Base-by-base conservation (phyloP, 2,329 filamentous ascomycete species). In the Xylaria sp. region DNA sequence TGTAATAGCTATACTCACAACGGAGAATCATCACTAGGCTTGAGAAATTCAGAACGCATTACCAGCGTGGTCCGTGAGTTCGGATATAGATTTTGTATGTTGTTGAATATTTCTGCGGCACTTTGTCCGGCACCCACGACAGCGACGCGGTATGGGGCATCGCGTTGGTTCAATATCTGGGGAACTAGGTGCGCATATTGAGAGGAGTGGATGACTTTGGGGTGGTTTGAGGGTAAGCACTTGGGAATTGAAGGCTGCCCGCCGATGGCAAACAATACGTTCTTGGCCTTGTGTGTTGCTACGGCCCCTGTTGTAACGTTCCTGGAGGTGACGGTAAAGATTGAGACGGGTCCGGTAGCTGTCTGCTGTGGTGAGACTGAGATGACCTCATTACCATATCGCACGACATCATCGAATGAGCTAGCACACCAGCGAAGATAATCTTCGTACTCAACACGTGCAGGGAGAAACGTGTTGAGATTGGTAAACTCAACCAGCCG, bases 51-150 rank as follows among this genome's bases (percentile, higher is more conserved):
- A 49, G 91, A 90, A 74, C 93, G 90, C 85, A 97, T 95, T 68
- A 97, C 83, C 66, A 99, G 82, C 42, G 85, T 88, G 0, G 94
- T 94, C 74, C 88, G 86, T 33, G 92, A 89, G 78, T 95, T 94
- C 46, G 94, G 94, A 78, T 97, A 97, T 56, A 93, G 84, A 46
- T 84, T 86, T 76, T 95, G 92, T 59, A 98, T 83, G 80, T 97
- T 94, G 82, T 93, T 92, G 83, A 97, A 97, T 76, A 97, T 97
- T 83, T 99, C 95, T 10, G 95, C 95, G 2, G 94, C 94, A 79
- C 93, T 97, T 83, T 99, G 95, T 0, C 96, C 95, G 56, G 90
- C 93, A 9, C 95, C 95, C 48, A 98, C 85, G 11, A 98, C 92
- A 9, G 93, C 94, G 61, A 98, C 90, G 17, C 88, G 89, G 80